Base-by-base conservation (phyloP, 2,329 filamentous ascomycete species). In the Chaetomiaceae sp. region DNA sequence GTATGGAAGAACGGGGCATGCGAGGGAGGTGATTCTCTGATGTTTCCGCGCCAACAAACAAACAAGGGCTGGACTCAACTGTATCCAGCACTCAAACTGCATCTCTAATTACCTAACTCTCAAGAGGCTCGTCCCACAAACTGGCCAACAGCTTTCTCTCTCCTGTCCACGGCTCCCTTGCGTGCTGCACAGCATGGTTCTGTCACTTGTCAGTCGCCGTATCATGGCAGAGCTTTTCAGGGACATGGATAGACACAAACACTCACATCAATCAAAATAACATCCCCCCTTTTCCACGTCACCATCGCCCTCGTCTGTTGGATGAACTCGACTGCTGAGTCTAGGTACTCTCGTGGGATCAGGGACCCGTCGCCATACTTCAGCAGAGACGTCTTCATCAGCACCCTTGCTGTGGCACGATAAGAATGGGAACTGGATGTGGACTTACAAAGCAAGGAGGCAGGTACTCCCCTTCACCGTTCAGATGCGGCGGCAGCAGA, bases 151-250 rank as follows among this genome's bases (percentile, higher is more conserved):
- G 29, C 44, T 56, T 61, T 3, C 61, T 39, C 11, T 58, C 33
- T 54, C 61, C 60, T 1, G 53, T 63, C 64, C 62, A 65, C 0
- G 60, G 63, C 23, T 64, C 62, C 17, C 62, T 46, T 3, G 58
- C 61, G 45, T 65, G 63, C 48, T 64, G 64, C 4, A 64, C 59
- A 3, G 60, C 56, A 46, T 61, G 60, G 31, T 65, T 66, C 61
- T 65, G 42, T 15, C 15, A 4, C 6, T 42, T 25, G 39, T 42
- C 22, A 42, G 3, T 40, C 3, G n/a, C n/a, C 39, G 23, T 9
- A 12, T 27, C 34, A 44, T 19, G 19, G 4, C 6, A 14, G 2
- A n/a, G 12, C 22, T 12, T 12, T 12, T 17, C n/a, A 22, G 11
- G 9, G 5, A 33, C 20, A 14, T 12, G 14, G n/a, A 3, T 27